phyloP scores from a whole-genome alignment of 169 alveolate species.

The Eimeria maxima region DNA sequence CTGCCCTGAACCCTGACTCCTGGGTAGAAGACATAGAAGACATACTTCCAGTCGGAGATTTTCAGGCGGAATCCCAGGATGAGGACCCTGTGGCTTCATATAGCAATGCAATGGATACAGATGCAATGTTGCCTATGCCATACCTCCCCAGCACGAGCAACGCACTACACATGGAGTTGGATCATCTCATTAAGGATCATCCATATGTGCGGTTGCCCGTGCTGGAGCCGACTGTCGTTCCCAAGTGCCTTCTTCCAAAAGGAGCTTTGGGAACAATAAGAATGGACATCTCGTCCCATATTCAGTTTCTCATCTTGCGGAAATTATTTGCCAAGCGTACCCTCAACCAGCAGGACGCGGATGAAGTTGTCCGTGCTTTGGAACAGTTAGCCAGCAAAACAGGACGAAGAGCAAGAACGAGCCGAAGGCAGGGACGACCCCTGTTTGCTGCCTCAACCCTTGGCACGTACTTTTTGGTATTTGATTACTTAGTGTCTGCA shows the following conservation, averaged over 20 bases:
- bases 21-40: too few relatives aligned
- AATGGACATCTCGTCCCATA: neutral
- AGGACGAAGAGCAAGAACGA: neutral
- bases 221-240: neutral
- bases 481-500: neutral
- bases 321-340: neutral
- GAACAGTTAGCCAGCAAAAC: neutral
- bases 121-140: neutral
- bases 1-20: neutral
- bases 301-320: neutral
- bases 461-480: neutral
- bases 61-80: neutral
- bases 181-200: neutral
- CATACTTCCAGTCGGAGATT: neutral
- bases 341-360: neutral
- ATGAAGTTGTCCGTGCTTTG: neutral
- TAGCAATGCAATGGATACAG: neutral
- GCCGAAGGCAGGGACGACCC: neutral
- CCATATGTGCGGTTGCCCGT: neutral
- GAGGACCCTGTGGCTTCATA: neutral
- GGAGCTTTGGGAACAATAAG: neutral
- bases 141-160: neutral
- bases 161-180: neutral
- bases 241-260: neutral
- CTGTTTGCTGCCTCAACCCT: neutral